A percentile compares a stretch with the other conserved stretches of the same genome.
These are phyloP conservation scores for Hypoxylon crocopeplum DNA, from an alignment of 495 filamentous ascomycete genomes.

Conservation along the genomic window DNA sequence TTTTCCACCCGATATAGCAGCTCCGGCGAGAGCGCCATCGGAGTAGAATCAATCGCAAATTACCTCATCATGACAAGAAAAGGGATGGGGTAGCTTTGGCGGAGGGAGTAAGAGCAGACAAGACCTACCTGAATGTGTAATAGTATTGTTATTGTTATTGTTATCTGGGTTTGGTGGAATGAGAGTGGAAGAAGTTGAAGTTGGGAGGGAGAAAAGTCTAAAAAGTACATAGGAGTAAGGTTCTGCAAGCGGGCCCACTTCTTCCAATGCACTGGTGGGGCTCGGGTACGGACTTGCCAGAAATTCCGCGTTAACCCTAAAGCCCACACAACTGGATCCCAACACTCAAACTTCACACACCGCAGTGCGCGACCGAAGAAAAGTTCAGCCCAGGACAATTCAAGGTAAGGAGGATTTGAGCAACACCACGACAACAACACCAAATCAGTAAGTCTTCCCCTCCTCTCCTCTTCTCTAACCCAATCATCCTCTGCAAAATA, in stretches of 20 bases:
- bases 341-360: conserved; percentile 24
- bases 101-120: conserved; percentile 12
- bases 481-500: not conserved
- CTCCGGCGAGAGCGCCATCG: conserved; percentile 88
- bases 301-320: conserved; percentile 39
- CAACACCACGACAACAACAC: conserved; percentile 33
- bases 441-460: conserved; percentile 32
- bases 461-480: not conserved
- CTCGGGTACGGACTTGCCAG: conserved; percentile 25
- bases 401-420: conserved; percentile 34
- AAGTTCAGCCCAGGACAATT: conserved; percentile 33
- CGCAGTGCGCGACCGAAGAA: conserved; percentile 28
- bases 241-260: no score
- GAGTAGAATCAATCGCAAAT: conserved; percentile 94
- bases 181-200: no score
- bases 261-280: not conserved
- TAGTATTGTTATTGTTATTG: not conserved
- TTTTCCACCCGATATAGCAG: conserved; percentile 71
- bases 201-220: not conserved
- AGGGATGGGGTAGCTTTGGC: no score
- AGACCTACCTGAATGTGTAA: conserved; percentile 17
- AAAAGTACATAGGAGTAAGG: no score
- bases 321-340: conserved; percentile 35
- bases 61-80: conserved; percentile 80
- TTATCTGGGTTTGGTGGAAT: no score